phyloP scores from a whole-genome alignment of 176 grass and related monocot species.

The Puya raimondii region DNA sequence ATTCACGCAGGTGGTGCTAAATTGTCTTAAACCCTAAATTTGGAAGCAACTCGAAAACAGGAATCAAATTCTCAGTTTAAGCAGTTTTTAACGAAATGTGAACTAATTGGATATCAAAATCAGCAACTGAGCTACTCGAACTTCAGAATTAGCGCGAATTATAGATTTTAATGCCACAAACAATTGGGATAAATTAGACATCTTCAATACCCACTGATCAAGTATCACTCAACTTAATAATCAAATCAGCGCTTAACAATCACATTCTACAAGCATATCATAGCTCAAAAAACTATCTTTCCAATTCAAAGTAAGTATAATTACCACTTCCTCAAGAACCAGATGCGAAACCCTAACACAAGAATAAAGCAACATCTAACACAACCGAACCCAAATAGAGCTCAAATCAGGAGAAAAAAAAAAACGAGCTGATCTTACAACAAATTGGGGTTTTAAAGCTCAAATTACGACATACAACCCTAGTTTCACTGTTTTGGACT shows the following conservation, averaged over 20 bases:
- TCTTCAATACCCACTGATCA: no score
- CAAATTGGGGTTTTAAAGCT: neutral
- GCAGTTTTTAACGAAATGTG: no score
- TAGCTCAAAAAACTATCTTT: neutral
- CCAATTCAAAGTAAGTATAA: neutral
- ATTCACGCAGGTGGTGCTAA: neutral
- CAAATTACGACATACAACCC: conserved; percentile 1
- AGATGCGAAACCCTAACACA: neutral
- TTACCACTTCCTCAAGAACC: neutral
- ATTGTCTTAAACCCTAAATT: neutral
- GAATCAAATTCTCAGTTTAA: neutral
- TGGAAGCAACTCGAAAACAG: neutral
- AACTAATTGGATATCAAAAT: no score
- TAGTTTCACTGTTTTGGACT: neutral
- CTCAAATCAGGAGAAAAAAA: neutral
- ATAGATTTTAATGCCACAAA: no score
- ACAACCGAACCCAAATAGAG: neutral
- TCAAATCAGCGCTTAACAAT: neutral
- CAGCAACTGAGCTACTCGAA: no score
- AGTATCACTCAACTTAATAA: neutral
- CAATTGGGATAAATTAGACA: no score
- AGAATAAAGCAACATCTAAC: neutral
- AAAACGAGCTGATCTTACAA: neutral
- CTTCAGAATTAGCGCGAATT: no score
- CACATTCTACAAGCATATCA: neutral